Evolutionary conservation across 2,329 filamentous ascomycete species (phyloP), one percentile per base, ranked within the genome.

Genomic region (Fusarium tjaetaba): DNA sequence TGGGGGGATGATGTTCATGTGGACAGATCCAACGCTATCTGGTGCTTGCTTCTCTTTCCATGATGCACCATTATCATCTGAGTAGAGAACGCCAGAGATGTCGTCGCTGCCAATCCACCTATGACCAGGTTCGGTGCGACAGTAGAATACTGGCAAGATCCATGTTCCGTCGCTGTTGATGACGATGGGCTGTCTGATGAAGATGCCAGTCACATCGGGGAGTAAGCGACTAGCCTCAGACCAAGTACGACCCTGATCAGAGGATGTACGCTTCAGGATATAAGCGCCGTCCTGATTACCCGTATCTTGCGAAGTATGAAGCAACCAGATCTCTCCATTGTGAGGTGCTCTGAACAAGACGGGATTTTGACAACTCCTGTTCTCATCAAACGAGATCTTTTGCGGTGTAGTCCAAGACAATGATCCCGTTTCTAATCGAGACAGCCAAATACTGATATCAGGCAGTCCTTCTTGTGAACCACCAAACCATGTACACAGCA

Each of bases 31-130:
- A 4, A 78, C 76, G 13, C 82, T 83, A 0, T 82, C 79, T 0
- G 81, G 80, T 0, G 85, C 79, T 22, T 77, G 71, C 5, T 72
- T 82, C 66, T 85, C 84, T 0, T 53, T 60, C 85, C 85, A 86
- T 0, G 81, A 83, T 28, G 76, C 58, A 6, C 85, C 84, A 9
- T 77, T 71, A 26, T 86, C 83, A 5, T 70, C 60, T 4, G 82
- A 82, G 46, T 81, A 81, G 11, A 83, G 78, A 3, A 86, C 68
- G 0, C 80, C 81, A 0, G 84, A 84, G 1, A 84, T 80, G 32
- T 86, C 85, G 46, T 86, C 82, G 41, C 81, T 85, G 2, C 84
- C 85, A 5, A 85, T 80, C 85, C 85, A 86, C 20, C 83, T 75
- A 9, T 82, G 80, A 0, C 84, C 84, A 0, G 80, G 78, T 4